Percentiles rank a stretch among this genome's conserved stretches.
Evolutionary conservation across 2,329 filamentous ascomycete genomes (phyloP).

Genomic region (Ceratocystis alfenasii): DNA sequence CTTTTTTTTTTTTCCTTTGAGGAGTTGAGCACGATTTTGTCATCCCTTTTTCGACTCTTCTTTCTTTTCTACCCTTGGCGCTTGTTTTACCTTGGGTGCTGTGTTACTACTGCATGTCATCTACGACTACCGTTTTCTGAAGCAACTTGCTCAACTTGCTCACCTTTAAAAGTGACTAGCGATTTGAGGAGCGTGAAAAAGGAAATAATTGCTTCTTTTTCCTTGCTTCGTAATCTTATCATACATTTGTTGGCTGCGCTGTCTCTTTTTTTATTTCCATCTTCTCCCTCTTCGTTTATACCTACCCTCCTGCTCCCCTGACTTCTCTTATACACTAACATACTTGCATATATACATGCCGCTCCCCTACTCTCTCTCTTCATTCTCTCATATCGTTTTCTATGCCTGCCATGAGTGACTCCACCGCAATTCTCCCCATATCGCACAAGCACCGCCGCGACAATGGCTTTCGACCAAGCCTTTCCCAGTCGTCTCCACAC

Average conservation of each 20-base stretch:
- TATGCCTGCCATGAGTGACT: background rate
- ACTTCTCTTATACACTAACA: too few relatives aligned
- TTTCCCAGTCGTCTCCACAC: background rate
- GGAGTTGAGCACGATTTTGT: background rate
- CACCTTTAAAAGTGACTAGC: background rate
- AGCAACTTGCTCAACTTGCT: slow-evolving; percentile 13
- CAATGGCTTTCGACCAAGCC: background rate
- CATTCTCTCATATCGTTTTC: background rate
- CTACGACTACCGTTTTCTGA: slow-evolving; percentile 9
- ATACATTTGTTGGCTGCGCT: background rate
- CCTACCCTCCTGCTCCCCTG: background rate
- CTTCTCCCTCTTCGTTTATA: background rate
- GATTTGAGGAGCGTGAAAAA: background rate
- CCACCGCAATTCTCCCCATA: background rate
- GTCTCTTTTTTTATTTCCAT: background rate
- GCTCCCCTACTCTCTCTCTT: background rate
- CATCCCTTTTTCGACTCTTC: background rate
- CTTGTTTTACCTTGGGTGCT: slow-evolving; percentile 6
- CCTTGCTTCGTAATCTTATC: background rate
- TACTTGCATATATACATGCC: background rate
- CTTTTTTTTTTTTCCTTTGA: too few relatives aligned
- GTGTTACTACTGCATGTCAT: slow-evolving; percentile 4
- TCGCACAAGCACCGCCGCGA: slow-evolving; percentile 1
- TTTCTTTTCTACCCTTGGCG: background rate
- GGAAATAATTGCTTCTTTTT: background rate